A percentile compares a stretch with the other conserved stretches of the same genome.
Evolutionary conservation across 176 grass and related monocot genomes (phyloP).

Genomic region (Urochloa ruziziensis): DNA sequence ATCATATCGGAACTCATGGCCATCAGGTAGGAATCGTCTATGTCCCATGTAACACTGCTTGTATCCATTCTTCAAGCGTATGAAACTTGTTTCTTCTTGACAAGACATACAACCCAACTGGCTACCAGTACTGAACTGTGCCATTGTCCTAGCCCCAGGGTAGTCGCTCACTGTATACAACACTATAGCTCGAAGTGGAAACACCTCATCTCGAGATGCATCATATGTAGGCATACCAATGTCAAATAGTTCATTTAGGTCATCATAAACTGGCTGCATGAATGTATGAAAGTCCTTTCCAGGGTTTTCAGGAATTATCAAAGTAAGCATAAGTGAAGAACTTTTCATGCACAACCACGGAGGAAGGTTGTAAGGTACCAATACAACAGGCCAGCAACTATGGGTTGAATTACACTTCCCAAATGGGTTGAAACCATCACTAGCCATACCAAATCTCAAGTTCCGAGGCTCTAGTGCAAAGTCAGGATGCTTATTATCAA

Average conservation of each 20-base stretch:
- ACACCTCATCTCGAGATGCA: conserved; percentile 14
- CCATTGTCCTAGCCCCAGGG: background rate
- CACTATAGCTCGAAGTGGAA: background rate
- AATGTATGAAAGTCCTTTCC: conserved; percentile 12
- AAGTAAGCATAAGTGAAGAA: conserved; percentile 6
- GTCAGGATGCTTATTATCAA: background rate
- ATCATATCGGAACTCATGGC: background rate
- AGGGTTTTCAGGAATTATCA: background rate
- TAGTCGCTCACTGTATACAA: conserved; percentile 1
- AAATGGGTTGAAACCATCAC: background rate
- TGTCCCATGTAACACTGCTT: conserved; percentile 5
- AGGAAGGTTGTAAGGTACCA: conserved; percentile 13
- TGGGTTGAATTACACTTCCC: background rate
- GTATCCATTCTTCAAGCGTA: background rate
- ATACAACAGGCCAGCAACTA: conserved; percentile 8
- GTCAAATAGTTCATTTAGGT: conserved; percentile 1
- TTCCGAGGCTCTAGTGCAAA: background rate
- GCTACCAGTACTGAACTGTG: background rate
- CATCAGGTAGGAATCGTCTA: background rate
- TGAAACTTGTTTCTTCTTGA: conserved; percentile 7
- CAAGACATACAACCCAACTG: background rate
- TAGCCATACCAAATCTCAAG: background rate
- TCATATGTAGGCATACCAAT: conserved; percentile 5
- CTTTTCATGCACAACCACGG: conserved; percentile 22
- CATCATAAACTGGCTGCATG: conserved; percentile 16